These are phyloP conservation scores for Orbilia ellipsospora DNA, from an alignment of 2,329 filamentous ascomycete genomes.

Conservation along the genomic window DNA sequence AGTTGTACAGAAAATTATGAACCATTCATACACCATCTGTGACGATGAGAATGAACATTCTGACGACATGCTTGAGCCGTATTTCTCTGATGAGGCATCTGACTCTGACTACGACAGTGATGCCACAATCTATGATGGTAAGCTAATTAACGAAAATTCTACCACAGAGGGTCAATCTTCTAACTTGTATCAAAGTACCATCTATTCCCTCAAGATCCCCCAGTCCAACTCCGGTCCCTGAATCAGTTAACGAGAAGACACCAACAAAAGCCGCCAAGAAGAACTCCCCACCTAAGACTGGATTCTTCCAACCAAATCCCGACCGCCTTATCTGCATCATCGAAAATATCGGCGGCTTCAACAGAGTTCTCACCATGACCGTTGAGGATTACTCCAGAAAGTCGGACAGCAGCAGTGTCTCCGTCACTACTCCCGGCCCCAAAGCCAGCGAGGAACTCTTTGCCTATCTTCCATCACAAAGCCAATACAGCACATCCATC, in stretches of 20 bases:
- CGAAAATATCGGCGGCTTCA: conserved; percentile 37
- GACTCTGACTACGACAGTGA: conserved; percentile 53
- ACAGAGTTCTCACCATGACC: conserved; percentile 45
- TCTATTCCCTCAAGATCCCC: conserved; percentile 50
- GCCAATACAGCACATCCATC: conserved; percentile 48
- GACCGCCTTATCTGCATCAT: conserved; percentile 44
- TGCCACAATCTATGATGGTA: conserved; percentile 50
- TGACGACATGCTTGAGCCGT: conserved; percentile 51
- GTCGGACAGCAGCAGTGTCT: conserved; percentile 26
- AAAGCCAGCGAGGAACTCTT: conserved; percentile 54
- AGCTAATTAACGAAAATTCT: conserved; percentile 2
- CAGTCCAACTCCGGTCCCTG: conserved; percentile 46
- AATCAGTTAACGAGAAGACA: conserved; percentile 45
- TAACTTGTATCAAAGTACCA: conserved; percentile 31
- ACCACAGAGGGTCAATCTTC: conserved; percentile 12
- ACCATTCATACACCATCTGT: conserved; percentile 49
- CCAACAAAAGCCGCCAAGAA: conserved; percentile 39
- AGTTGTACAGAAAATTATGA: conserved; percentile 52
- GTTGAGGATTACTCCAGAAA: conserved; percentile 42
- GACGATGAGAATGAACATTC: conserved; percentile 48
- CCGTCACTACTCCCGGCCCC: conserved; percentile 30
- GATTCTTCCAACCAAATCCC: conserved; percentile 47
- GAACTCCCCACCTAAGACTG: conserved; percentile 28
- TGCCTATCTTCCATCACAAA: conserved; percentile 45
- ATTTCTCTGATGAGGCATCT: conserved; percentile 46